These are phyloP conservation scores for Eucalyptus decipiens DNA, from an alignment of 345 rosid species.

Conservation along the genomic window DNA sequence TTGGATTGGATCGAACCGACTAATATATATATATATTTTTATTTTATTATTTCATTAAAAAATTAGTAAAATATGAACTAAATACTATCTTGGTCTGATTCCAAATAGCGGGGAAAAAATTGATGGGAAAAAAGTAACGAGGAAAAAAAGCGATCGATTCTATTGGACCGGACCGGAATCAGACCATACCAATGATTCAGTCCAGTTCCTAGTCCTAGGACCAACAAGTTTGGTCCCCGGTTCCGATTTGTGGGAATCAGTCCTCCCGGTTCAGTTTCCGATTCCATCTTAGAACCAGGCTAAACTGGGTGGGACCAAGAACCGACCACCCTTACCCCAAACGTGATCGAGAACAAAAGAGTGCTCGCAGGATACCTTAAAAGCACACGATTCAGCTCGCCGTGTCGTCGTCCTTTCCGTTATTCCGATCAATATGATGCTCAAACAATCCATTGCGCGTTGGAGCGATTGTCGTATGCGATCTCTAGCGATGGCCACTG, in stretches of 20 bases:
- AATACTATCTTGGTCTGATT: too few relatives aligned
- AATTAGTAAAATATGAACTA: too few relatives aligned
- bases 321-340: background rate
- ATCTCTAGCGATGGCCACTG: background rate
- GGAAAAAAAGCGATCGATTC: too few relatives aligned
- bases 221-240: rapidly evolving
- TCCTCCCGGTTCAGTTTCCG: rapidly evolving
- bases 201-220: rapidly evolving
- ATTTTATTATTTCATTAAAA: too few relatives aligned
- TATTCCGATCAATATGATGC: background rate
- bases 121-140: too few relatives aligned
- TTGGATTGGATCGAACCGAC: rapidly evolving
- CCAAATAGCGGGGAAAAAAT: too few relatives aligned
- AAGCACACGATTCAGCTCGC: background rate
- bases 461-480: background rate
- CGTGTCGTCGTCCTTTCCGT: background rate
- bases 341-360: background rate
- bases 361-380: background rate
- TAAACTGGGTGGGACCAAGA: too few relatives aligned
- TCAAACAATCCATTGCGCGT: rapidly evolving
- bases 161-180: rapidly evolving
- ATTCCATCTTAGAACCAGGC: too few relatives aligned
- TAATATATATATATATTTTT: too few relatives aligned
- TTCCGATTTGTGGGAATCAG: too few relatives aligned
- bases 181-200: rapidly evolving